Evolutionary conservation across 1,284 basidiomycete genomes (phyloP).

Genomic region (Sphaerobolus stellatus): DNA sequence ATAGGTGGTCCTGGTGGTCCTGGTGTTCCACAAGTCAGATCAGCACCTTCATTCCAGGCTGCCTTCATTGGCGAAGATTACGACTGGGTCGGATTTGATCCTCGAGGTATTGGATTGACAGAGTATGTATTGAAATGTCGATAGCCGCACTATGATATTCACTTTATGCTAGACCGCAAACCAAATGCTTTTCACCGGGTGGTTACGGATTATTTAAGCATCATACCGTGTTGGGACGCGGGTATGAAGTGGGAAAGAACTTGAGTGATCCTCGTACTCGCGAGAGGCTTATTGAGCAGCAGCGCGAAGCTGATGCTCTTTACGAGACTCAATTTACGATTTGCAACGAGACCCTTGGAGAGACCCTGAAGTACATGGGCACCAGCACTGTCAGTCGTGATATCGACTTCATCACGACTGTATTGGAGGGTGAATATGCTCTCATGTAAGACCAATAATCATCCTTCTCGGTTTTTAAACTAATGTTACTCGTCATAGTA

Average conservation of each 20-base stretch:
- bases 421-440: conserved; percentile 39
- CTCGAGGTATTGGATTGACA: conserved; percentile 40
- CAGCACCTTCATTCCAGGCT: conserved; percentile 6
- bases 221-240: conserved; percentile 38
- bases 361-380: conserved; percentile 43
- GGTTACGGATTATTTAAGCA: conserved; percentile 34
- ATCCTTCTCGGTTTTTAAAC: neutral
- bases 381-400: conserved; percentile 44
- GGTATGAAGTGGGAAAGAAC: conserved; percentile 33
- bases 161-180: conserved; percentile 27
- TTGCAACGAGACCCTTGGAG: conserved; percentile 40
- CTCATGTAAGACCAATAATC: conserved; percentile 34
- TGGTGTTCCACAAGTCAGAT: conserved; percentile 9
- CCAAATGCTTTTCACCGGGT: conserved; percentile 34
- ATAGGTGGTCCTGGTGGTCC: conserved; percentile 31
- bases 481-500: conserved; percentile 7
- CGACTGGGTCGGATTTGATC: conserved; percentile 44
- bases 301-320: conserved; percentile 34
- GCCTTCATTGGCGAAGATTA: conserved; percentile 31
- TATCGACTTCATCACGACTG: conserved; percentile 40
- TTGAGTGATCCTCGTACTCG: conserved; percentile 25
- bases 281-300: conserved; percentile 33
- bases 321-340: conserved; percentile 36
- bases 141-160: neutral
- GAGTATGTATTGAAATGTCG: conserved; percentile 16